These are phyloP conservation scores for Musa itinerans DNA, from an alignment of 176 grass and related monocot species.

Conservation along the genomic window DNA sequence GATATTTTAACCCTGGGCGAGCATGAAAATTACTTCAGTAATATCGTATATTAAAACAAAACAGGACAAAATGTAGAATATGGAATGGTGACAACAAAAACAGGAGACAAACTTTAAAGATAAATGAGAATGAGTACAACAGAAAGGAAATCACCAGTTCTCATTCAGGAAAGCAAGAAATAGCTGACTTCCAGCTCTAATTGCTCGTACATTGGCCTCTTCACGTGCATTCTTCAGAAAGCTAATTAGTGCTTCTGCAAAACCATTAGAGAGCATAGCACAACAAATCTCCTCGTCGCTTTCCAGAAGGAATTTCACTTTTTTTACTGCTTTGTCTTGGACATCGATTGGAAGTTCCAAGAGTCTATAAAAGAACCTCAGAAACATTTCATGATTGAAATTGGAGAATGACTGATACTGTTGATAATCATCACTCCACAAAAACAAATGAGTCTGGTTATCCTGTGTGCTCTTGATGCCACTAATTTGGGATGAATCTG, in stretches of 20 bases:
- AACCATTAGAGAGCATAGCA: constrained; percentile 65
- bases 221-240: constrained; percentile 49
- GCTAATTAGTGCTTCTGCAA: constrained; percentile 66
- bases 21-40: constrained; percentile 1
- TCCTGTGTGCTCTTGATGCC: constrained; percentile 40
- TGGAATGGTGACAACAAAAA: neutral
- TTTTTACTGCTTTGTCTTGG: constrained; percentile 50
- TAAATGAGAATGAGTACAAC: neutral
- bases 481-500: constrained; percentile 42
- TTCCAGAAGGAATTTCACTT: constrained; percentile 58
- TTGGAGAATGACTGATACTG: constrained; percentile 59
- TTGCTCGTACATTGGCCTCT: constrained; percentile 32
- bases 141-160: constrained; percentile 44
- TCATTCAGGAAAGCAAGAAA: constrained; percentile 56
- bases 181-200: constrained; percentile 46
- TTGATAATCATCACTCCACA: constrained; percentile 70
- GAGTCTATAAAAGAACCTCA: constrained; percentile 54
- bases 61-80: neutral
- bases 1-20: constrained; percentile 41
- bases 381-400: constrained; percentile 68
- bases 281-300: constrained; percentile 45
- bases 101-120: no score
- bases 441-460: constrained; percentile 36
- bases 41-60: neutral
- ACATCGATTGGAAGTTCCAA: constrained; percentile 56